phyloP scores from a whole-genome alignment of 2,329 filamentous ascomycete species.

The Paracamarosporium sp. region DNA sequence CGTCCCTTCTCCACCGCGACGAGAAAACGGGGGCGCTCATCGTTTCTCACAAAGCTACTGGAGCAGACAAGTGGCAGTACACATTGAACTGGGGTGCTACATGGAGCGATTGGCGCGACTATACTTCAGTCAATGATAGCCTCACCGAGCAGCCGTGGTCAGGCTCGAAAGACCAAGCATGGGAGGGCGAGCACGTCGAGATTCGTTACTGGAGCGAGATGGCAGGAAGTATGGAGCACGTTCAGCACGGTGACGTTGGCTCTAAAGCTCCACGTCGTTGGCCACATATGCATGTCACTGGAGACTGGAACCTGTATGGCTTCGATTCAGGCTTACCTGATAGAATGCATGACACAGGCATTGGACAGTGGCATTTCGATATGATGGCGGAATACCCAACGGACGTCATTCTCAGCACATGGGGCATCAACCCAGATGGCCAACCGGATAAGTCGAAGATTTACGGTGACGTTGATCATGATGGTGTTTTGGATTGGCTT shows the following conservation, averaged over 20 bases:
- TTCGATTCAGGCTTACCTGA: constrained; percentile 67
- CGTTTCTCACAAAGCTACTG: constrained; percentile 65
- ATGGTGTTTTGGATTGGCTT: constrained; percentile 67
- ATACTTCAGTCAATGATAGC: constrained; percentile 59
- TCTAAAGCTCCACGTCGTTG: constrained; percentile 56
- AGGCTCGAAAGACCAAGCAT: constrained; percentile 64
- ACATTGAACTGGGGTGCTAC: constrained; percentile 66
- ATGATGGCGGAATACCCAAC: constrained; percentile 71
- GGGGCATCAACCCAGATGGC: constrained; percentile 70
- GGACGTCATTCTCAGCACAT: constrained; percentile 68
- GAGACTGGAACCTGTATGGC: constrained; percentile 68
- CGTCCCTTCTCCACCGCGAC: constrained; percentile 56
- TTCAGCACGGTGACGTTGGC: constrained; percentile 65
- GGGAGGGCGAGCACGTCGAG: constrained; percentile 67
- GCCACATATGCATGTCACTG: constrained; percentile 69
- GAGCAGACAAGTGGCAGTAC: constrained; percentile 69
- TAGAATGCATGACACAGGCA: constrained; percentile 55
- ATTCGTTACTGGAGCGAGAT: constrained; percentile 69
- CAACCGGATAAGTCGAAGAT: constrained; percentile 66
- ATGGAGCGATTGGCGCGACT: constrained; percentile 66
- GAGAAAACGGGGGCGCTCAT: constrained; percentile 50
- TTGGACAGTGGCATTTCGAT: constrained; percentile 64
- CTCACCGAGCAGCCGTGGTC: constrained; percentile 61
- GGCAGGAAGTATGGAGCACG: constrained; percentile 65
- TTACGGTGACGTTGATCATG: constrained; percentile 67